Evolutionary conservation across 305 asterid genomes (phyloP), one percentile per base, ranked within the genome.

Genomic region (Fraxinus ornus): DNA sequence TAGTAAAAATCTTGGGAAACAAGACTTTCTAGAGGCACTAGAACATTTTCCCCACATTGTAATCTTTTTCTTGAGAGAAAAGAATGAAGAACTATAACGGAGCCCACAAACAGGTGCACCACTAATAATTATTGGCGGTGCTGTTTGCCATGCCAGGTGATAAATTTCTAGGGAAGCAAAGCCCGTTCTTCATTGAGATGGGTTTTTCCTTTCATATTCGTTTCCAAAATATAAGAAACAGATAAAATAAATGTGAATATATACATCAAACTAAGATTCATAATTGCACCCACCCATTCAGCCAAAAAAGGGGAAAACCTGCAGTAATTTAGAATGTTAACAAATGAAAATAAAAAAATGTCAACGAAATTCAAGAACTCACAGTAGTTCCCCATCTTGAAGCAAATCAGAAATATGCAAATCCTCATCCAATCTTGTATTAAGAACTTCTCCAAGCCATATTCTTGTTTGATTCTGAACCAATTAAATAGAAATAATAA

Each of bases 381-480:
- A 95, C 98, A 95, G 85, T 80, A 95, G 91, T 84, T 93, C 97
- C 36, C 98, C 98, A 91, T 95, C 98, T 32, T 94, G 94, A 86
- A 95, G 97, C 89, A 91, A 89, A 91, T 95, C 95, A 22, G 98
- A 89, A 76, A 93, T 86, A 81, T 85, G 86, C 78, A 85, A 74
- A 80, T 89, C 89, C 76, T 92, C 94, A 85, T 90, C 90, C 71
- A 95, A 88, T 84, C 95, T 88, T 77, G 86, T 80, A 49, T 82
- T 83, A 10, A 95, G 88, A 78, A 93, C 94, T 85, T 95, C 95
- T 37, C 97, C 96, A 28, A 95, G 90, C 98, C 98, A 95, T 79
- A 92, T 88, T 77, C 97, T 91, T 68, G 98, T 91, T 85, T 95
- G 97, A 76, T 88, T 91, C 98, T 95, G 90, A 75, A 82, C 19